phyloP scores from a whole-genome alignment of 2,329 filamentous ascomycete species.

The Aspergillus niger region DNA sequence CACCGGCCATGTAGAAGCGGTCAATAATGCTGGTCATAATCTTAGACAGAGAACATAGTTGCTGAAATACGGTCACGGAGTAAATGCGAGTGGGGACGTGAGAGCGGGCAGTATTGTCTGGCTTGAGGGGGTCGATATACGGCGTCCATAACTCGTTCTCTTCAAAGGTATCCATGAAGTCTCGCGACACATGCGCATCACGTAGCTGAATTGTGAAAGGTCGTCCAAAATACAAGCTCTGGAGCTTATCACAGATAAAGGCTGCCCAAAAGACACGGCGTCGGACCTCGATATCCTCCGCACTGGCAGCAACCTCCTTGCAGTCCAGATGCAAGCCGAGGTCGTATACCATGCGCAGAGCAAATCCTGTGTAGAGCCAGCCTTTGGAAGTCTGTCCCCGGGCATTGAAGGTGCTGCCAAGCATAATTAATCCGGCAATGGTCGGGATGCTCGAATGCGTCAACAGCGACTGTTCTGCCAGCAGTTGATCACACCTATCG shows the following conservation, averaged over 20 bases:
- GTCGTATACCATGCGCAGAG: slow-evolving; percentile 57
- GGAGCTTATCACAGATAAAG: slow-evolving; percentile 52
- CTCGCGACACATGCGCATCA: slow-evolving; percentile 31
- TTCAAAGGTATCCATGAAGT: slow-evolving; percentile 35
- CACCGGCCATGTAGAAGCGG: slow-evolving; percentile 35
- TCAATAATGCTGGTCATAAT: slow-evolving; percentile 44
- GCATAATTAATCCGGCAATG: not conserved
- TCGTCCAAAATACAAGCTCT: slow-evolving; percentile 57
- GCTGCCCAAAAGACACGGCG: slow-evolving; percentile 37
- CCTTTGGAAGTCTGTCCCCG: slow-evolving; percentile 10
- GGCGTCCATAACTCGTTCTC: slow-evolving; percentile 32
- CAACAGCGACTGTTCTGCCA: slow-evolving; percentile 37
- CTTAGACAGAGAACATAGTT: slow-evolving; percentile 38
- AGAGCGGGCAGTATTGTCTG: not conserved
- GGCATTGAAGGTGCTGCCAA: slow-evolving; percentile 10
- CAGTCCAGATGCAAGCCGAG: slow-evolving; percentile 50
- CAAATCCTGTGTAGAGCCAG: slow-evolving; percentile 57
- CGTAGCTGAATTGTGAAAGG: slow-evolving; percentile 42
- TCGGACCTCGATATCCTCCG: slow-evolving; percentile 32
- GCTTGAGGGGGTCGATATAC: slow-evolving; percentile 14
- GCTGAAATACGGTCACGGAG: slow-evolving; percentile 41
- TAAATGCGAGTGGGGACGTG: slow-evolving; percentile 19
- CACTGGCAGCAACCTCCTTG: slow-evolving; percentile 2
- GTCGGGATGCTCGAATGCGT: slow-evolving; percentile 9
- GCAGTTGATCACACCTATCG: slow-evolving; percentile 50